phyloP scores from a whole-genome alignment of 1,284 basidiomycete species.

The Pseudozyma sp. region DNA sequence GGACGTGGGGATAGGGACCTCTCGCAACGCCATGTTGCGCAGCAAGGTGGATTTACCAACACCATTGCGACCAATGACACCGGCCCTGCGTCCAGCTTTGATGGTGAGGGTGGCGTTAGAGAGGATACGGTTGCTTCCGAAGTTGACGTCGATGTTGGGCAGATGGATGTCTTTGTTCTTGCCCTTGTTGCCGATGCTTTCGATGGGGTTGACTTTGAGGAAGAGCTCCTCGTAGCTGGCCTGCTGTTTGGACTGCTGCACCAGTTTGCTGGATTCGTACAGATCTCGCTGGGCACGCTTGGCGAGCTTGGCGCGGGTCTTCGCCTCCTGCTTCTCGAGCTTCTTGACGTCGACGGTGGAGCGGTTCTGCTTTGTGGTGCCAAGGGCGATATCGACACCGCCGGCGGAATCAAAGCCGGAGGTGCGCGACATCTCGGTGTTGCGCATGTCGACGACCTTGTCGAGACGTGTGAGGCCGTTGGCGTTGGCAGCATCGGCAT shows the following conservation, averaged over 20 bases:
- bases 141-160: conserved; percentile 82
- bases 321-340: conserved; percentile 97
- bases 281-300: conserved; percentile 84
- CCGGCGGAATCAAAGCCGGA: conserved; percentile 65
- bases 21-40: conserved; percentile 92
- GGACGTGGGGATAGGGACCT: conserved; percentile 81
- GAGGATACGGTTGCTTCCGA: conserved; percentile 89
- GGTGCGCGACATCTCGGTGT: conserved; percentile 71
- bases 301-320: conserved; percentile 96
- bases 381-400: conserved; percentile 80
- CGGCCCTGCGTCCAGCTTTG: conserved; percentile 64
- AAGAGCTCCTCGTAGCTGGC: conserved; percentile 98
- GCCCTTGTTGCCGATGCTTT: conserved; percentile 81
- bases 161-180: conserved; percentile 84
- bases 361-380: conserved; percentile 92
- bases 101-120: conserved; percentile 71
- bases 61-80: conserved; percentile 78
- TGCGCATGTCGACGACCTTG: conserved; percentile 94
- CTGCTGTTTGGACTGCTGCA: conserved; percentile 92
- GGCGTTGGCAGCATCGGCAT: conserved; percentile 70
- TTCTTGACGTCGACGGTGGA: conserved; percentile 97
- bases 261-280: conserved; percentile 94
- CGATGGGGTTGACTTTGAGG: conserved; percentile 98
- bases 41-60: conserved; percentile 96
- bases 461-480: conserved; percentile 74